Percentiles rank a stretch among this genome's conserved stretches.
Evolutionary conservation across 1,139 yeast species (phyloP).

Genomic region (Debaryomycetaceae sp.): DNA sequence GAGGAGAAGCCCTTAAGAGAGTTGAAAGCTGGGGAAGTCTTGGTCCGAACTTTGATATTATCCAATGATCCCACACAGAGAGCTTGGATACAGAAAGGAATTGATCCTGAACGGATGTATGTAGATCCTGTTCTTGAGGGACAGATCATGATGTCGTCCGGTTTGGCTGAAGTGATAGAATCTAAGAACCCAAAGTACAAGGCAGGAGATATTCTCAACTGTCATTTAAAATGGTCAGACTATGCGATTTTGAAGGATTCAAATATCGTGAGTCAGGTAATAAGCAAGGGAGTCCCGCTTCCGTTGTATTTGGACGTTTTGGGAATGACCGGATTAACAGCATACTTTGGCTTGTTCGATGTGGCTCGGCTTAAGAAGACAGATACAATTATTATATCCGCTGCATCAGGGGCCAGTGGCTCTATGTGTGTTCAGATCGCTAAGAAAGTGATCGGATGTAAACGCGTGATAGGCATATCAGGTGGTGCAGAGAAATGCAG

Average conservation of each 20-base stretch:
- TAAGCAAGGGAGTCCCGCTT: conserved; percentile 20
- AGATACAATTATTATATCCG: conserved; percentile 27
- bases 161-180: conserved; percentile 20
- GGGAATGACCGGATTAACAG: conserved; percentile 30
- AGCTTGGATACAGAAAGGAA: conserved; percentile 21
- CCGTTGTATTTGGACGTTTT: conserved; percentile 43
- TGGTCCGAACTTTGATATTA: conserved; percentile 17
- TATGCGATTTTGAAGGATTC: conserved; percentile 20
- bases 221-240: conserved; percentile 28
- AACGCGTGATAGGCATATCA: conserved; percentile 28
- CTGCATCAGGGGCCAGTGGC: conserved; percentile 32
- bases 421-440: conserved; percentile 30
- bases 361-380: conserved; percentile 22
- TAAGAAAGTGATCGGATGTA: conserved; percentile 24
- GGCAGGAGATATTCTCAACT: conserved; percentile 20
- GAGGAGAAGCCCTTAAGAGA: conserved; percentile 7
- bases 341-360: conserved; percentile 24
- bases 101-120: conserved; percentile 17
- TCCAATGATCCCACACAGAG: conserved; percentile 34
- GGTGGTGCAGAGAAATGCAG: conserved; percentile 27
- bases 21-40: conserved; percentile 16
- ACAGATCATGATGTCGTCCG: conserved; percentile 16
- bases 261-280: conserved; percentile 20
- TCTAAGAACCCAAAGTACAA: conserved; percentile 19
- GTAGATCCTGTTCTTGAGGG: conserved; percentile 18